phyloP scores from a whole-genome alignment of 768 basidiomycete species.

The Pisolithus microcarpus region DNA sequence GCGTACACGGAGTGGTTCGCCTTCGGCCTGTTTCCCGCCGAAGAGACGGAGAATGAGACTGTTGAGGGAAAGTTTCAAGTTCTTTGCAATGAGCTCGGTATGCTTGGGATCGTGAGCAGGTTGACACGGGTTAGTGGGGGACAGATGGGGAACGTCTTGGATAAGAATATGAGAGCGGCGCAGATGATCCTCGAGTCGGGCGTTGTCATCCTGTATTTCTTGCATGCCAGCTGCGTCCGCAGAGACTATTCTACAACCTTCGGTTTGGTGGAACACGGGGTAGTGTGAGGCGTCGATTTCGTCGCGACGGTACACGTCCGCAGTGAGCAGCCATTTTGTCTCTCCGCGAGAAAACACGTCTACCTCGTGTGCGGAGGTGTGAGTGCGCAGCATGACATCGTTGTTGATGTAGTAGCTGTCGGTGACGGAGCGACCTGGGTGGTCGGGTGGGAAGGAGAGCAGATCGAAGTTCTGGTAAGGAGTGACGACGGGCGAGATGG shows the following conservation, averaged over 20 bases:
- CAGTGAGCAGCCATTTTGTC: conserved; percentile 83
- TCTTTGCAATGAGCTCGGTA: conserved; percentile 68
- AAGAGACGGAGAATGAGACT: conserved; percentile 78
- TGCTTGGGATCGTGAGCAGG: conserved; percentile 64
- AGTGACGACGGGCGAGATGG: conserved; percentile 83
- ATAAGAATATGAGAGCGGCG: conserved; percentile 73
- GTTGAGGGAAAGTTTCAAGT: conserved; percentile 88
- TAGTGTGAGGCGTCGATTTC: conserved; percentile 97
- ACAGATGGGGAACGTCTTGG: conserved; percentile 74
- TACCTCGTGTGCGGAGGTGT: conserved; percentile 98
- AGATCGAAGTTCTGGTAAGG: conserved; percentile 94
- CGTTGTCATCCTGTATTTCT: conserved; percentile 68
- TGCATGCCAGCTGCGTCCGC: conserved; percentile 50
- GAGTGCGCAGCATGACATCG: conserved; percentile 88
- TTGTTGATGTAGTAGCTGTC: conserved; percentile 97
- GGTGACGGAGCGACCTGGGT: conserved; percentile 83
- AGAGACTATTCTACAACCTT: conserved; percentile 81
- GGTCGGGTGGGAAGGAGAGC: conserved; percentile 87
- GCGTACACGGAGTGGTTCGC: conserved; percentile 74
- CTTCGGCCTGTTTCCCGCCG: conserved; percentile 46
- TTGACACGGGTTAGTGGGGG: conserved; percentile 76
- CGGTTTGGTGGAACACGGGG: conserved; percentile 98
- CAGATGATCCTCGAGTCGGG: conserved; percentile 49
- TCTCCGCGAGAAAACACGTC: conserved; percentile 75
- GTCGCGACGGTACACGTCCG: conserved; percentile 96